Base-by-base conservation (phyloP, 1,284 basidiomycete species). In the Boletus semigastroideus region DNA sequence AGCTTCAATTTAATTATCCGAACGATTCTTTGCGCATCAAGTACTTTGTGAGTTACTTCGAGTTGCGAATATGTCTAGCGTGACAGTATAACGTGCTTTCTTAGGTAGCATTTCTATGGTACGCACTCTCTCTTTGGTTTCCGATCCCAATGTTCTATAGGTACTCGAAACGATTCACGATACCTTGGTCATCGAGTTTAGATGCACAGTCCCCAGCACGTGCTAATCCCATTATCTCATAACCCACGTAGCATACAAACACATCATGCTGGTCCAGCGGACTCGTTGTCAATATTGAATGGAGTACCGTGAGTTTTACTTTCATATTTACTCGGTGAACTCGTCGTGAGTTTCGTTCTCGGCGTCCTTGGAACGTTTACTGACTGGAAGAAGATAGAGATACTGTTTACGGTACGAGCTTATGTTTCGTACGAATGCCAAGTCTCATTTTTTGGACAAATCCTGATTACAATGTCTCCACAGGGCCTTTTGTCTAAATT, bases 71-170 rank as follows among this genome's bases (percentile, higher is more conserved):
- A 3, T 22, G 10, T n/a, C 5, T 1, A 14, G 12, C 0, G 2
- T 44, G 25, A 12, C 42, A 2, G 30, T 38, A 9, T 46, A 37
- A 11, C 9, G 4, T 37, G 5, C 12, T 33, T n/a, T 34, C 4
- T 1, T 25, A 58, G 59, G 59, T 61, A 13, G 43, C 25, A 25
- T 14, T 9, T 19, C 4, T 58, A n/a, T 60, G 49, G 56, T 58
- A 20, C 16, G 2, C 1, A 1, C 2, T 8, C 2, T 25, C 19
- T 42, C n/a, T n/a, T 45, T 54, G 0, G 9, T 22, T 37, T 4
- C 6, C 8, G 12, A n/a, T 14, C 5, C 11, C 17, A 2, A 59
- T 5, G 11, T 1, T 37, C 10, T 4, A 30, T 43, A 54, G 42
- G 31, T n/a, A 17, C n/a, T 46, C 28, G 17, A 56, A 17, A 42